Conservation (phyloP, 2,329 filamentous ascomycete species). For the Cercospora nicotianae region DNA sequence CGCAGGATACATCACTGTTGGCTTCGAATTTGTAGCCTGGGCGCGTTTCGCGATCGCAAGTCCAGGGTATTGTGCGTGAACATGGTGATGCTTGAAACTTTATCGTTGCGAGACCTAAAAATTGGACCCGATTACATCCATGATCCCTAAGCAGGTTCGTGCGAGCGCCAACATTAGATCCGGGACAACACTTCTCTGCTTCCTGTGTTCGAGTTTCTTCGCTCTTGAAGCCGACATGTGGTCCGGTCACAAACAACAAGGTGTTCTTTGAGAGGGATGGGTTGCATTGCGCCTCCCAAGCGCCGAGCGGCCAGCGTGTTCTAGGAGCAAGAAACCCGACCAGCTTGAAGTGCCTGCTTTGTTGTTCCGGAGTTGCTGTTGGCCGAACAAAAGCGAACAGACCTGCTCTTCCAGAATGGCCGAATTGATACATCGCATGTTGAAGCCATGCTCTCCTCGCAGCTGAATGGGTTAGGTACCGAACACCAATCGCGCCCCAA, state of each 20-base stretch:
- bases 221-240: not conserved
- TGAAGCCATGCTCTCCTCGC: not conserved
- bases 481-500: not conserved
- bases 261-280: not conserved
- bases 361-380: not conserved
- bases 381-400: not conserved
- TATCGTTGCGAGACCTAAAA: not conserved
- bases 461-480: not conserved
- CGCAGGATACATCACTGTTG: not conserved
- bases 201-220: not conserved
- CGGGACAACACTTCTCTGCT: not conserved
- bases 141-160: not conserved
- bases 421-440: not conserved
- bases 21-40: not conserved
- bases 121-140: not conserved
- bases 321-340: not conserved
- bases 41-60: not conserved
- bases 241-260: not conserved
- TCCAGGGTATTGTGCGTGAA: not conserved
- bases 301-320: not conserved
- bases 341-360: not conserved
- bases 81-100: not conserved
- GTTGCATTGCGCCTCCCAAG: not conserved
- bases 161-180: not conserved
- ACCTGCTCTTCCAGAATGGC: not conserved